Evolutionary conservation across 352 stramenopile species (phyloP).

Genomic region (Phytophthora ohioensis): DNA sequence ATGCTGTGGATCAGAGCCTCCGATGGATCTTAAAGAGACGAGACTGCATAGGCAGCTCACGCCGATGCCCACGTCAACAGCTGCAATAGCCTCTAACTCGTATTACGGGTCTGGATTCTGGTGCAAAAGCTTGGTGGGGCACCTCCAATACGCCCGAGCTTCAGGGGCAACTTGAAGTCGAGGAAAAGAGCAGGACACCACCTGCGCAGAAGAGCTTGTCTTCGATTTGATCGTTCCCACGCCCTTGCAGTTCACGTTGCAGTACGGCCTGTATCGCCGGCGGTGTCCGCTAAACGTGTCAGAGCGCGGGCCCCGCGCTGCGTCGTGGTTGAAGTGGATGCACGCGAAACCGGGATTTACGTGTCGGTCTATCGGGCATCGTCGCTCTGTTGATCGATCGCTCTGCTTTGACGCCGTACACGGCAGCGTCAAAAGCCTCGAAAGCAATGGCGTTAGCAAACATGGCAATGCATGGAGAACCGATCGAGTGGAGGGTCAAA

Average conservation of each 20-base stretch:
- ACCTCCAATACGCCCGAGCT: conserved; percentile 27
- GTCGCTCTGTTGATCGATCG: background rate
- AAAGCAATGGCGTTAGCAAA: background rate
- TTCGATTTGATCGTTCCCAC: conserved; percentile 34
- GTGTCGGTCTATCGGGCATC: conserved; percentile 22
- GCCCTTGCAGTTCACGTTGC: conserved; percentile 13
- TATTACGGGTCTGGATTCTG: conserved; percentile 38
- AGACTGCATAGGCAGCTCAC: conserved; percentile 19
- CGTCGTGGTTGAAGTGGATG: conserved; percentile 34
- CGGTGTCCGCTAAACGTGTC: conserved; percentile 17
- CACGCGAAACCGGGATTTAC: conserved; percentile 23
- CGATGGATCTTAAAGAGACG: conserved; percentile 34
- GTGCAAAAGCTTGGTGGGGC: conserved; percentile 36
- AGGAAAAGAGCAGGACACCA: conserved; percentile 42
- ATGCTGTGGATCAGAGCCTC: conserved; percentile 9
- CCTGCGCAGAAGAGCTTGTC: conserved; percentile 35
- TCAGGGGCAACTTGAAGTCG: conserved; percentile 41
- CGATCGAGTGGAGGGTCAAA: conserved; percentile 11
- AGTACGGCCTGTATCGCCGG: conserved; percentile 7
- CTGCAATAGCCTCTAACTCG: conserved; percentile 19
- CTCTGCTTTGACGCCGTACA: background rate
- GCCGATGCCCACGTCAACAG: conserved; percentile 22
- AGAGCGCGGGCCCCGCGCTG: conserved; percentile 9
- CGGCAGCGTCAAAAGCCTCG: background rate
- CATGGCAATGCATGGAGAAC: conserved; percentile 4